Evolutionary conservation across 108 stramenopile genomes (phyloP).

Genomic region (Phaeodactylum tricornutum): DNA sequence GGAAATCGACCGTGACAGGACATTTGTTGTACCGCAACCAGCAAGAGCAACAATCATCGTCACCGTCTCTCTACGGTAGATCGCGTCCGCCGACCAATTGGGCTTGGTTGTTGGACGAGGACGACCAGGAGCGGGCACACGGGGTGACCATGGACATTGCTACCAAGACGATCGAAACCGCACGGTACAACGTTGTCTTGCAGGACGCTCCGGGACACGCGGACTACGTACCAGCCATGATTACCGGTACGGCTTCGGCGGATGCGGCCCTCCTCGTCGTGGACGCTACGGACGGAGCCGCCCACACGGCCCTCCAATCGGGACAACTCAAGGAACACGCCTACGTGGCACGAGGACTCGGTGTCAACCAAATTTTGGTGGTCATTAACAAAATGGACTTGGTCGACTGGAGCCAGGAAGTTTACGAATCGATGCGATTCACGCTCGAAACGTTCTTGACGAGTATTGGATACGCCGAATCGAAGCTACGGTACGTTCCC

Average conservation of each 20-base stretch:
- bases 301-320: conserved; percentile 65
- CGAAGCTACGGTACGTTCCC: conserved; percentile 86
- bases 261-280: conserved; percentile 94
- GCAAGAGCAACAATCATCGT: conserved; percentile 11
- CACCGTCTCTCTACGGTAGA: too few relatives aligned
- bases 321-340: conserved; percentile 97
- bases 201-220: conserved; percentile 97
- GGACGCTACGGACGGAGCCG: conserved; percentile 51
- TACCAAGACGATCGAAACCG: conserved; percentile 80
- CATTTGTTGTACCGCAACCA: conserved; percentile 56
- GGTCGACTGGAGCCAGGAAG: conserved; percentile 72
- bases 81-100: conserved; percentile 77
- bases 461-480: conserved; percentile 56
- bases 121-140: conserved; percentile 95
- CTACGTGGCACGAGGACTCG: conserved; percentile 89
- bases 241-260: conserved; percentile 96
- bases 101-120: conserved; percentile 97
- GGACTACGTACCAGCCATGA: conserved; percentile 94
- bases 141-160: conserved; percentile 99
- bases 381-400: conserved; percentile 97
- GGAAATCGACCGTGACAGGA: conserved; percentile 89
- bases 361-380: conserved; percentile 94
- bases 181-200: conserved; percentile 49
- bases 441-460: conserved; percentile 52
- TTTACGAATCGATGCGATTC: conserved; percentile 80